A percentile compares a stretch with the other conserved stretches of the same genome.
Conservation (phyloP, 1,284 basidiomycete genomes). For the Porogramme epimiltina region DNA sequence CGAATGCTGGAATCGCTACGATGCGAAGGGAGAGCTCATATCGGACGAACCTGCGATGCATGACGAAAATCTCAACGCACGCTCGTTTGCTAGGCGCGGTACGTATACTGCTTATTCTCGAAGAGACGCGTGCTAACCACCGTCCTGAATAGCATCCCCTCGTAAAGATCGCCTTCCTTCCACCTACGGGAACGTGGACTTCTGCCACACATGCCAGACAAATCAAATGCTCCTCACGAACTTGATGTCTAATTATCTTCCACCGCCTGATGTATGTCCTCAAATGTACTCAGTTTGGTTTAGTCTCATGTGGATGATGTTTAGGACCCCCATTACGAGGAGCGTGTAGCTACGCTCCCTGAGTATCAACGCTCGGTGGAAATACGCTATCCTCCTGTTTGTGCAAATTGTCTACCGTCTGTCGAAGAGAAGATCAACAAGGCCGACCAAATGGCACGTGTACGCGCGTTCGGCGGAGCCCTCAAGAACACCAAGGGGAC, state of each 20-base stretch:
- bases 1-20: slow-evolving; percentile 72
- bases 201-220: slow-evolving; percentile 87
- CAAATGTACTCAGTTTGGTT: not conserved
- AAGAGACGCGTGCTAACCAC: slow-evolving; percentile 5
- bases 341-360: slow-evolving; percentile 62
- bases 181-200: slow-evolving; percentile 57
- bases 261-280: slow-evolving; percentile 54
- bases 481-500: slow-evolving; percentile 65
- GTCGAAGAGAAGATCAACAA: slow-evolving; percentile 81
- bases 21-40: slow-evolving; percentile 69
- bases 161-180: slow-evolving; percentile 68
- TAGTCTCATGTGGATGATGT: not conserved
- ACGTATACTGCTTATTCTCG: slow-evolving; percentile 26
- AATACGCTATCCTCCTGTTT: slow-evolving; percentile 84
- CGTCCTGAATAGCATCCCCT: slow-evolving; percentile 51
- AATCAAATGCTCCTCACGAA: slow-evolving; percentile 88
- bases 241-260: slow-evolving; percentile 86
- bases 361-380: slow-evolving; percentile 77
- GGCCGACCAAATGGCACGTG: slow-evolving; percentile 81
- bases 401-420: slow-evolving; percentile 68
- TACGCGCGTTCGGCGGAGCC: slow-evolving; percentile 73
- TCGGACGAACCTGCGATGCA: slow-evolving; percentile 90
- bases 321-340: slow-evolving; percentile 72
- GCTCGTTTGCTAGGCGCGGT: slow-evolving; percentile 80
- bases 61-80: slow-evolving; percentile 68